Base-by-base conservation (phyloP, 2,329 filamentous ascomycete genomes). In the Ceratocystis diversiconidia region DNA sequence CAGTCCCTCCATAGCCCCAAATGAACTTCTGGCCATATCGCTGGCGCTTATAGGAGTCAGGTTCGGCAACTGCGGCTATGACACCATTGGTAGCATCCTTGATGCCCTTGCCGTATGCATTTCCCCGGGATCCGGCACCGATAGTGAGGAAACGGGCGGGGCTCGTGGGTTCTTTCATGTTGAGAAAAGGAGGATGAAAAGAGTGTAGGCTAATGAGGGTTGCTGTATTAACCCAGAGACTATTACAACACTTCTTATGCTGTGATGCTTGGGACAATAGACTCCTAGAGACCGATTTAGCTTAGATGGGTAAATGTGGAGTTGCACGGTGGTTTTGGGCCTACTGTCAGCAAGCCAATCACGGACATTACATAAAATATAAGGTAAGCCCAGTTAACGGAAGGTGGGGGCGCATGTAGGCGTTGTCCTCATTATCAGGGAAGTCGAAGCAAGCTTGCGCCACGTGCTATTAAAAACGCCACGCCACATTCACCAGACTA, bases 11-110 rank as follows among this genome's bases (percentile, higher is more conserved):
- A 1, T 75, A 71, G 3, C 82, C 81, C 89, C 89, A 92, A 71
- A 96, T 88, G 74, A 88, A 90, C 67, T 78, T 83, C 15, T 77
- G 76, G 12, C 88, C 89, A 62, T 96, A 85, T 0, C 81, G 79
- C 52, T 80, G 76, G 3, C 92, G 84, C 75, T 95, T 95, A 76
- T 86, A 94, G 15, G 80, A 73, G 69, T 90, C 79, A 0, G 92
- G 90, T 70, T 97, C 94, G 25, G 88, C 90, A 17, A 99, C 84
- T 30, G 89, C 89, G 25, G 82, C 83, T 67, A 97, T 83, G 41
- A 86, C 73, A 5, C 87, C 89, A 69, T 85, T 82, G 67, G 83
- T 86, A 19, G 83, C 83, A 17, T 79, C 78, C n/a, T 77, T 74
- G 7, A 90, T 85, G 63, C 86, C 86, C 67, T 80, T 79, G 41